Base-by-base conservation (phyloP, 75 land plant genomes). In the Isoetes taiwanensis region DNA sequence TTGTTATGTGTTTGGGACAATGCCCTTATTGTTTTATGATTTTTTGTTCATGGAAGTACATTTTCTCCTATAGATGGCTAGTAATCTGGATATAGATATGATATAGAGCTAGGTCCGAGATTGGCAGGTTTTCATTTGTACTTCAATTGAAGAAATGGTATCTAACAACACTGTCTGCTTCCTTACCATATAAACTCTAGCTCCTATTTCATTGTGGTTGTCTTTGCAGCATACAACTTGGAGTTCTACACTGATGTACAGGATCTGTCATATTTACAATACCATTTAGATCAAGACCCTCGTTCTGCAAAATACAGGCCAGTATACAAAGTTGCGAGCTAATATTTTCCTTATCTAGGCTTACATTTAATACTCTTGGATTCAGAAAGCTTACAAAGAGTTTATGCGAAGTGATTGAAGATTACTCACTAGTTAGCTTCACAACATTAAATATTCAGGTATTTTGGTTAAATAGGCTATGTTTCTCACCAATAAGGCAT, bases 191-290 rank as follows among this genome's bases (percentile, higher is more conserved):
- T n/a, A n/a, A n/a, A n/a, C n/a, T n/a, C n/a, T n/a, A n/a, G n/a
- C n/a, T n/a, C n/a, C n/a, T n/a, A n/a, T 2, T 58, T 58, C 16
- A n/a, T 25, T 41, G 2, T 20, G 27, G 4, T 54, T 41, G 21
- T 34, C 25, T 54, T 41, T 59, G 50, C 95, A 93, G 99, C 80
- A 31, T 88, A 75, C 66, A 94, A 94, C 56, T 79, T 94, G 52
- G 96, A 94, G 23, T 94, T 81, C 72, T 94, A 88, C 62, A 94
- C 96, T 1, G 99, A 94, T 74, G 96, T 88, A 10, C 83, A 94
- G 69, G 99, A 94, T 56, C 63, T 88, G 39, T 76, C 83, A 16
- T 88, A 88, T 43, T 73, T 94, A 52, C 85, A 84, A 25, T 26
- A 77, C 14, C 67, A 71, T 67, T 76, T 94, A 23, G 86, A 82